Evolutionary conservation across 2,329 filamentous ascomycete species (phyloP).

Genomic region (Cercospora nicotianae): DNA sequence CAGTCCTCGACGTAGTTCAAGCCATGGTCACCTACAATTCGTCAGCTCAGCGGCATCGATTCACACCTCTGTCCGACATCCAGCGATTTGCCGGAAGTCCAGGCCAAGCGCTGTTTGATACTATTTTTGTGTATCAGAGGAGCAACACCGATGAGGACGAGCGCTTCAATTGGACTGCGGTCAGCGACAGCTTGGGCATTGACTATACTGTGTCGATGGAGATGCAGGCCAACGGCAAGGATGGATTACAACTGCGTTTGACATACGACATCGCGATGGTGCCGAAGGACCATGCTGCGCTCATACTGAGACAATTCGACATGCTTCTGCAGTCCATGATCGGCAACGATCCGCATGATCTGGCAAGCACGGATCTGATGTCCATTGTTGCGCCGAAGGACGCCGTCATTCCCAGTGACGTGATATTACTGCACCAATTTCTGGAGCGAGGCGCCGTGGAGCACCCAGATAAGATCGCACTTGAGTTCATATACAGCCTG

Average conservation of each 20-base stretch:
- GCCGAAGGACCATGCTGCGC: conserved; percentile 64
- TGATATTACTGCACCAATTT: conserved; percentile 71
- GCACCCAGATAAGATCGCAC: conserved; percentile 62
- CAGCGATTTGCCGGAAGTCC: conserved; percentile 69
- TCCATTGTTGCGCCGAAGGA: conserved; percentile 66
- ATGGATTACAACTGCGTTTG: conserved; percentile 61
- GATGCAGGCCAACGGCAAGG: conserved; percentile 58
- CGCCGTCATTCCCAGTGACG: conserved; percentile 57
- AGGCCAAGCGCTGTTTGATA: conserved; percentile 73
- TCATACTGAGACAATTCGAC: conserved; percentile 73
- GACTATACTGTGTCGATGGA: conserved; percentile 84
- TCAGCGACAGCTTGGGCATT: conserved; percentile 66
- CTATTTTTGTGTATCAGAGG: conserved; percentile 81
- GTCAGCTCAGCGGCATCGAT: conserved; percentile 67
- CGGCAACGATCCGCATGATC: background rate
- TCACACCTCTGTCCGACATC: conserved; percentile 68
- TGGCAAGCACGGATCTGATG: conserved; percentile 11
- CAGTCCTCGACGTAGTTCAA: conserved; percentile 59
- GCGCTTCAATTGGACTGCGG: conserved; percentile 56
- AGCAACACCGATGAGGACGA: conserved; percentile 13
- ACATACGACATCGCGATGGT: conserved; percentile 66
- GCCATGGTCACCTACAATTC: conserved; percentile 67
- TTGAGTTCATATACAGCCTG: conserved; percentile 65
- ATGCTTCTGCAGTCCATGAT: conserved; percentile 62
- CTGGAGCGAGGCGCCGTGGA: conserved; percentile 63